Evolutionary conservation across 1,284 basidiomycete genomes (phyloP).

Genomic region (Apiotrichum montevideense): DNA sequence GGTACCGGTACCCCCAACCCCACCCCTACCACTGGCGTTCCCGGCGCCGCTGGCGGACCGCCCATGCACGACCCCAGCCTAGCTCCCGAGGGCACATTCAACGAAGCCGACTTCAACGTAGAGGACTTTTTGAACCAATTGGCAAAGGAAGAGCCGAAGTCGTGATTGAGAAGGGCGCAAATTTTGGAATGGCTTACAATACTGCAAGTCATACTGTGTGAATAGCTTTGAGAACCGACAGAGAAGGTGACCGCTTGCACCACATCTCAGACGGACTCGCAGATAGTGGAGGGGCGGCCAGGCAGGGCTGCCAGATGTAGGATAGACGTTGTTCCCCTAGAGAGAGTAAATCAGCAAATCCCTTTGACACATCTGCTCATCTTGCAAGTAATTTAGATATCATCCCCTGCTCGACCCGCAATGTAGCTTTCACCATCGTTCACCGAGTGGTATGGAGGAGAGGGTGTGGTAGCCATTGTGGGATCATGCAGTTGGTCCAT

Average conservation of each 20-base stretch:
- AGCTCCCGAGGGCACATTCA: constrained; percentile 10
- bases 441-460: no score
- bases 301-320: neutral
- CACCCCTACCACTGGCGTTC: neutral
- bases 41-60: neutral
- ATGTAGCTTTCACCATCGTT: no score
- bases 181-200: no score
- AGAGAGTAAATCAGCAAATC: neutral
- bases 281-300: no score
- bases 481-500: no score
- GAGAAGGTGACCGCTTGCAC: no score
- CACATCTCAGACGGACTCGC: no score
- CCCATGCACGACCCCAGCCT: neutral
- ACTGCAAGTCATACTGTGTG: no score
- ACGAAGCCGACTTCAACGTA: constrained; percentile 37
- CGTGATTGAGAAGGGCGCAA: neutral
- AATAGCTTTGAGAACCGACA: no score
- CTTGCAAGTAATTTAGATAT: no score
- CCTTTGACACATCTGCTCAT: neutral
- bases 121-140: constrained; percentile 39
- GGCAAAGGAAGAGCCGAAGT: constrained; percentile 12
- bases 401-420: no score
- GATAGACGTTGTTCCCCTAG: neutral
- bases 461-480: no score
- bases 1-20: neutral